Evolutionary conservation across 225 moss, liverwort and hornwort species (phyloP), one percentile per base, ranked within the genome.

Genomic region (Physcomitrellopsis africana): DNA sequence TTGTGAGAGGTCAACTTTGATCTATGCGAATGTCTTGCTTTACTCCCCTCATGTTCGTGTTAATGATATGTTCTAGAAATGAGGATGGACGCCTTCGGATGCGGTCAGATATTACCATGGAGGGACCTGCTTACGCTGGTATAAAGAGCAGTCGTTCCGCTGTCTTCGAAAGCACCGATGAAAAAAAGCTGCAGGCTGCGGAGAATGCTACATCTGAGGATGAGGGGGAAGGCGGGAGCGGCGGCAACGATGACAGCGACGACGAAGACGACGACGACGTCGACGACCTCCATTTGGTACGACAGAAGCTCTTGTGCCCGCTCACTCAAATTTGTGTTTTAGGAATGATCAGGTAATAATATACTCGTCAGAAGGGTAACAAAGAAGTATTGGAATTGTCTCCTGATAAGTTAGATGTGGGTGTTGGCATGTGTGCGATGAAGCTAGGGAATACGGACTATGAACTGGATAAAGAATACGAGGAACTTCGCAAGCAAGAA

Each of bases 401-500:
- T 56, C 6, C 10, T 63, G 71, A 54, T 61, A 65, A 26, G 68
- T 76, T 79, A 51, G 73, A 12, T 73, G 46, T 11, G 76, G 52
- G 27, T 73, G 41, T 48, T 73, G 80, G 65, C 0, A 24, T 69
- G 24, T 65, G 46, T 16, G 47, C 57, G 80, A 53, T 69, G 80
- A 73, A 84, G 83, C 73, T 80, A 60, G 82, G 82, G 54, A 62
- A 65, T 45, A 87, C 73, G 11, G 84, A 93, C 62, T 78, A 92
- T 71, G 93, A 94, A 44, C 86, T 97, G 83, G 90, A 82, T 74
- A 85, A 68, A 59, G 97, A 93, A 49, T 97, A 97, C 44, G 89
- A 91, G 44, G 87, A 93, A 57, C 87, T 97, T 79, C 94, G 91
- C 59, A 86, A 87, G 81, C 84, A 92, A 85, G 97, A 94, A 86